Percentiles rank a stretch among this genome's conserved stretches.
Conservation (phyloP, 2,329 filamentous ascomycete genomes). For the Penicillium occitanis region DNA sequence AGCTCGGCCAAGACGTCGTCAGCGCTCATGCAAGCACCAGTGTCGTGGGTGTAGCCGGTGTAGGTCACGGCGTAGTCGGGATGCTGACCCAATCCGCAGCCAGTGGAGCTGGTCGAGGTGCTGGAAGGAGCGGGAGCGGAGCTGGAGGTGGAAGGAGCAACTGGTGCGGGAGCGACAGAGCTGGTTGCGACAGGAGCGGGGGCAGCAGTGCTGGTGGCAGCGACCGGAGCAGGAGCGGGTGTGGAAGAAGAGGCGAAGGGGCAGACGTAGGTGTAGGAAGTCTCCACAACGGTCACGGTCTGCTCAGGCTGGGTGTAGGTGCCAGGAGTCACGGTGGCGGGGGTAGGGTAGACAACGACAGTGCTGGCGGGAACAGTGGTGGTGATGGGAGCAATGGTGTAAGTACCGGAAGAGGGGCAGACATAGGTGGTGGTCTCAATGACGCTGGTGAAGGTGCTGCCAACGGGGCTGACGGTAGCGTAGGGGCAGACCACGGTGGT, state of each 20-base stretch:
- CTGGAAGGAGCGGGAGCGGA: constrained; percentile 26
- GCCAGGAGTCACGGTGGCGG: constrained; percentile 65
- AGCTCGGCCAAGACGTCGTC: constrained; percentile 62
- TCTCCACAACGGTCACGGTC: constrained; percentile 68
- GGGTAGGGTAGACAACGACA: constrained; percentile 62
- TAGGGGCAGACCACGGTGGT: constrained; percentile 71
- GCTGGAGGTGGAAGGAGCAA: constrained; percentile 24
- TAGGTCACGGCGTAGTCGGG: constrained; percentile 74
- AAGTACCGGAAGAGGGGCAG: constrained; percentile 71
- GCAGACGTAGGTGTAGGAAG: constrained; percentile 68
- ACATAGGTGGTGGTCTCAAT: constrained; percentile 69
- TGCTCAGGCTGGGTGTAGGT: constrained; percentile 70
- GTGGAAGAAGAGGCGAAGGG: constrained; percentile 56
- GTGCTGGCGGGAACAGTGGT: constrained; percentile 56
- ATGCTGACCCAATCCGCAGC: constrained; percentile 27
- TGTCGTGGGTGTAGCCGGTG: constrained; percentile 65
- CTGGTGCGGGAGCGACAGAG: constrained; percentile 25
- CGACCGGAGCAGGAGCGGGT: constrained; percentile 31
- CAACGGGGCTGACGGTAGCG: constrained; percentile 61
- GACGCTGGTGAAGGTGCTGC: constrained; percentile 62
- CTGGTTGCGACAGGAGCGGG: constrained; percentile 29
- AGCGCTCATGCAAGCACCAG: constrained; percentile 63
- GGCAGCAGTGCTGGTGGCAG: constrained; percentile 27
- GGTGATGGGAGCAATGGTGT: constrained; percentile 70
- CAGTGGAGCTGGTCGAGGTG: constrained; percentile 29